Conservation (phyloP, 176 grass and related monocot genomes). For the Musa beccarii region DNA sequence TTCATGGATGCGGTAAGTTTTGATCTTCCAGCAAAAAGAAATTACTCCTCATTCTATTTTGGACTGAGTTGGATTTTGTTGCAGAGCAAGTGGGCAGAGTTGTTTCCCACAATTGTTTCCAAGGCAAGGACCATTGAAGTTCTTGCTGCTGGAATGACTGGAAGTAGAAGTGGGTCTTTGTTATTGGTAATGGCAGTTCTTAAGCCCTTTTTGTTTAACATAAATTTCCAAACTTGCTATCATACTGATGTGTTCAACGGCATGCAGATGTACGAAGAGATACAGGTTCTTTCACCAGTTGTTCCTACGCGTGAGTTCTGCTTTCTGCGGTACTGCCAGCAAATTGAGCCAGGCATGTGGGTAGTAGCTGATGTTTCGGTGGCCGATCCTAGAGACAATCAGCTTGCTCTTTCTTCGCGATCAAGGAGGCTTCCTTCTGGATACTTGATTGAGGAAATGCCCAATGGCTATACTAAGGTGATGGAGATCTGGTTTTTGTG, state of each 20-base stretch:
- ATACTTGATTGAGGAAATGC: slow-evolving; percentile 72
- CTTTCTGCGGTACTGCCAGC: slow-evolving; percentile 91
- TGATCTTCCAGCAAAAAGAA: not conserved
- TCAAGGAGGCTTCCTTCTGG: slow-evolving; percentile 71
- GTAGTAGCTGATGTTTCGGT: slow-evolving; percentile 79
- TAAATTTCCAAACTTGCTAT: not conserved
- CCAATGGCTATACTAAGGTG: slow-evolving; percentile 84
- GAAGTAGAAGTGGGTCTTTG: slow-evolving; percentile 49
- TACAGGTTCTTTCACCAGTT: slow-evolving; percentile 60
- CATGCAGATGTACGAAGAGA: slow-evolving; percentile 81
- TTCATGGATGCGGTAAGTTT: slow-evolving; percentile 73
- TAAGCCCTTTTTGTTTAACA: not conserved
- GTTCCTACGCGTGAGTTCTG: slow-evolving; percentile 62
- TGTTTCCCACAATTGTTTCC: slow-evolving; percentile 79
- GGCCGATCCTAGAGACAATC: slow-evolving; percentile 43
- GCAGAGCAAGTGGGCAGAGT: slow-evolving; percentile 82
- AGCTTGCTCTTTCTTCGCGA: slow-evolving; percentile 28
- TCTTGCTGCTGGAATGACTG: slow-evolving; percentile 46
- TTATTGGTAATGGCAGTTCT: slow-evolving; percentile 43
- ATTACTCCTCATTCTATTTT: not conserved
- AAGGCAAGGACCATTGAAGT: slow-evolving; percentile 54
- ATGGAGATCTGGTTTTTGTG: not conserved
- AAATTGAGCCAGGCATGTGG: slow-evolving; percentile 84
- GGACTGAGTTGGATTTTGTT: not conserved
- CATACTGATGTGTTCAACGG: not conserved